Base-by-base conservation (phyloP, 257 asterid genomes). In the Solanum appendiculatum region DNA sequence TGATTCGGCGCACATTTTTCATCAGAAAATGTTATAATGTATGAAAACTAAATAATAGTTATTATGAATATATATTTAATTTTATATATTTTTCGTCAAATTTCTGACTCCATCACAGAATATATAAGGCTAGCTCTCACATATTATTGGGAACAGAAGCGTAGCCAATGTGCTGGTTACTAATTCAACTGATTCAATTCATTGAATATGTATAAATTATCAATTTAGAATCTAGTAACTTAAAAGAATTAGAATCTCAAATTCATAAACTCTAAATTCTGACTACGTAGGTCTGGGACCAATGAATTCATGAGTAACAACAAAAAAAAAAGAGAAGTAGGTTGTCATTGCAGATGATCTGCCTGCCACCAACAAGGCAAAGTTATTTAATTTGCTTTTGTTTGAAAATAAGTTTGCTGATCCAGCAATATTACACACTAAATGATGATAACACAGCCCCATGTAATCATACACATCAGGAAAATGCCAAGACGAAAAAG, bases 301-400 rank as follows among this genome's bases (percentile, higher is more conserved):
- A 14, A 46, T 46, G 12, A 46, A 29, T 80, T 60, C 12, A 46
- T 9, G 56, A 15, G 7, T 3, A 46, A 36, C 83, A 63, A 18
- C n/a, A 18, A 51, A 33, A 33, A 33, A 23, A 23, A 33, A 51
- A 58, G 27, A 33, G 39, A 48, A 77, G 12, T 34, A 80, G 84
- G 84, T 40, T 85, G 73, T 75, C 63, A 85, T 63, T 69, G 48
- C 83, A 75, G 82, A 82, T 88, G 86, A 77, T 86, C 81, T 88
- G 90, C 88, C 86, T 31, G 88, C 88, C 90, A 85, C 83, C 88
- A 78, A 80, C 90, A 40, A 14, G 87, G 84, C 90, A 88, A 80
- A 48, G 3, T 12, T 9, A 46, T 80, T 80, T 80, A 48, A 46
- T 80, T 80, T 80, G 42, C 12, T 78, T 77, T 78, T 44, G 40